Evolutionary conservation across 2,329 filamentous ascomycete species (phyloP).

Genomic region (Chrysoporthe puriensis): DNA sequence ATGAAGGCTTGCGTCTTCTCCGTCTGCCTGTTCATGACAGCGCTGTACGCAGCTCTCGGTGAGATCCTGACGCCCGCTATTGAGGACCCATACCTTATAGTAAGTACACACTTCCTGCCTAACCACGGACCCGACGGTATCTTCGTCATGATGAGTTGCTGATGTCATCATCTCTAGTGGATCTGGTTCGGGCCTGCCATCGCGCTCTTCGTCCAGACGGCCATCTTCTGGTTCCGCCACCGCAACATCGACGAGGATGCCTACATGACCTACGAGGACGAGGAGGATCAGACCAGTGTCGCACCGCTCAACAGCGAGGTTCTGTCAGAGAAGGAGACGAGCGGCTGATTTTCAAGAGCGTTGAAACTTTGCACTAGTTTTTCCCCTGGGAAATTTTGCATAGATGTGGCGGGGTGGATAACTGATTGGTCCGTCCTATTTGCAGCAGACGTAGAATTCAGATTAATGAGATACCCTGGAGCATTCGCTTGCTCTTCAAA

Average conservation of each 20-base stretch:
- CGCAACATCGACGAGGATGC: constrained; percentile 50
- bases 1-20: constrained; percentile 65
- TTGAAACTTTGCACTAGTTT: too few relatives aligned
- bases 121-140: neutral
- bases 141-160: neutral
- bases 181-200: constrained; percentile 53
- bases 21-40: constrained; percentile 60
- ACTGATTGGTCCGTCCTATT: neutral
- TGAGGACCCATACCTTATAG: constrained; percentile 46
- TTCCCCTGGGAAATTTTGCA: neutral
- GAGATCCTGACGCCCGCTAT: constrained; percentile 48
- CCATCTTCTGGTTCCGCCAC: constrained; percentile 53
- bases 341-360: neutral
- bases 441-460: neutral
- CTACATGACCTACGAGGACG: constrained; percentile 43
- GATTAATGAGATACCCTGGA: constrained; percentile 13
- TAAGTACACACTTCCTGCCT: constrained; percentile 18
- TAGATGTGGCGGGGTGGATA: neutral
- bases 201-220: constrained; percentile 49
- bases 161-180: constrained; percentile 31
- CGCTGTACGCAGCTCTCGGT: constrained; percentile 56
- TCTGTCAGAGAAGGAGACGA: neutral
- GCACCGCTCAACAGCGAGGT: neutral
- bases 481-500: neutral
- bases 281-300: constrained; percentile 17